These are phyloP conservation scores for Cyamopsis tetragonoloba DNA, from an alignment of 306 rosid species.

Conservation along the genomic window DNA sequence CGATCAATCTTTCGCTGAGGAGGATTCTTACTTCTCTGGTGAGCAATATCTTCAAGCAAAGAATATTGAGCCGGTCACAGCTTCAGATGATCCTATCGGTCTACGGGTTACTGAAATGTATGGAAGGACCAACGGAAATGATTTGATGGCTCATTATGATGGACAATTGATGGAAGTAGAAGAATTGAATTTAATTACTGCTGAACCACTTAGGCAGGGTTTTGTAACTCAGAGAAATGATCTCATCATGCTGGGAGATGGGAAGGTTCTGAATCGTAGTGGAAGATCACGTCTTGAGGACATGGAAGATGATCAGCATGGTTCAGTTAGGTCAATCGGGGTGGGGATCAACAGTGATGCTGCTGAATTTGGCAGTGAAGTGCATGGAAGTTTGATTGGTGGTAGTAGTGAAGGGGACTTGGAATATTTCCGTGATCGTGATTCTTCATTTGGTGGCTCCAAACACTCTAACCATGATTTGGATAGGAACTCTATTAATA, in stretches of 20 bases:
- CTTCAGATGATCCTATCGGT: conserved; percentile 70
- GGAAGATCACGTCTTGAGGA: conserved; percentile 63
- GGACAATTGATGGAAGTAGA: conserved; percentile 89
- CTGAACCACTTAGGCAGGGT: conserved; percentile 96
- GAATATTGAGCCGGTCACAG: conserved; percentile 61
- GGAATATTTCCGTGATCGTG: conserved; percentile 66
- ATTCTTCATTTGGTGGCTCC: conserved; percentile 50
- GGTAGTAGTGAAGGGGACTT: conserved; percentile 84
- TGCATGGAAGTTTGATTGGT: conserved; percentile 82
- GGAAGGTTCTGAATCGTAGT: conserved; percentile 52
- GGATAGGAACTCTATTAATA: conserved; percentile 45
- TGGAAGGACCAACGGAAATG: conserved; percentile 60
- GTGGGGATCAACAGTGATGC: conserved; percentile 92
- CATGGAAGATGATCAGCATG: conserved; percentile 80
- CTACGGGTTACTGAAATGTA: conserved; percentile 63
- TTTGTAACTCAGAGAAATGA: conserved; percentile 85
- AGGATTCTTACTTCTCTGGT: conserved; percentile 89
- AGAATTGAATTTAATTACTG: conserved; percentile 77
- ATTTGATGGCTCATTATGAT: conserved; percentile 79
- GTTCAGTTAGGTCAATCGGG: conserved; percentile 95
- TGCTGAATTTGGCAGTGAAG: conserved; percentile 89
- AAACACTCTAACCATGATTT: conserved; percentile 48
- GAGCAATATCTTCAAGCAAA: conserved; percentile 78
- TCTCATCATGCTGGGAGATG: conserved; percentile 71
- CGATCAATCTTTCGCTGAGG: conserved; percentile 96